phyloP scores from a whole-genome alignment of 208 protist species.

The Acanthamoeba lenticulata region DNA sequence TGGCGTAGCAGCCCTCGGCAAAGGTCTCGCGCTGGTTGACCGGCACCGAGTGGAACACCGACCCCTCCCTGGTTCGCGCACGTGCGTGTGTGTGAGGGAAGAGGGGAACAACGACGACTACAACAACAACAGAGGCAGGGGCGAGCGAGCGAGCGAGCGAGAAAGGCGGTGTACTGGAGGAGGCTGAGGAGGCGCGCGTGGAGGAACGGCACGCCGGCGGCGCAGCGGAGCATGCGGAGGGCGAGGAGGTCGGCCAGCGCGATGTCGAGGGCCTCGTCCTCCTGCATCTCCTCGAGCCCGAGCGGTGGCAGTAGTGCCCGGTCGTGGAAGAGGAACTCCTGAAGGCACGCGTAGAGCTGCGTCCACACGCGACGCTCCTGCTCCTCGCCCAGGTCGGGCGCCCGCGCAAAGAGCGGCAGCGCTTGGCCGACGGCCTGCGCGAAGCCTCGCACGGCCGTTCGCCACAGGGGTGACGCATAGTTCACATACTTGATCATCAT shows the following conservation, averaged over 20 bases:
- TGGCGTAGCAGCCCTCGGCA: constrained; percentile 46
- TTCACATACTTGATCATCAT: constrained; percentile 67
- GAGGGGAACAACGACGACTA: not conserved
- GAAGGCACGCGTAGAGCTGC: constrained; percentile 61
- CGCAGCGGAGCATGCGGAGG: constrained; percentile 2
- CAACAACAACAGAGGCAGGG: not conserved
- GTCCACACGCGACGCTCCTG: constrained; percentile 60
- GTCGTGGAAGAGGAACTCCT: constrained; percentile 69
- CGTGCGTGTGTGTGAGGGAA: not conserved
- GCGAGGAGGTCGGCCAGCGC: not conserved
- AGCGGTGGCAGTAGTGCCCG: not conserved
- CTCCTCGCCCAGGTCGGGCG: constrained; percentile 18
- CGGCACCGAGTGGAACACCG: constrained; percentile 39
- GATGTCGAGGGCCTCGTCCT: constrained; percentile 61
- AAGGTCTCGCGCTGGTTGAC: constrained; percentile 54
- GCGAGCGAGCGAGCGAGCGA: not conserved
- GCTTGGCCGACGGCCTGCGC: not conserved
- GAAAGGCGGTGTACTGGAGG: not conserved
- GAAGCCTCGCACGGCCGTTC: constrained; percentile 45
- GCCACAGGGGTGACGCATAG: constrained; percentile 54
- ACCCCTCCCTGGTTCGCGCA: not conserved
- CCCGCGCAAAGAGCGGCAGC: constrained; percentile 35
- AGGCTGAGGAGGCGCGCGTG: constrained; percentile 16
- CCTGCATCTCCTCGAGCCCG: not conserved
- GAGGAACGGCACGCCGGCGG: constrained; percentile 30